Evolutionary conservation across 768 basidiomycete genomes (phyloP).

Genomic region (Lenzites betulinus): DNA sequence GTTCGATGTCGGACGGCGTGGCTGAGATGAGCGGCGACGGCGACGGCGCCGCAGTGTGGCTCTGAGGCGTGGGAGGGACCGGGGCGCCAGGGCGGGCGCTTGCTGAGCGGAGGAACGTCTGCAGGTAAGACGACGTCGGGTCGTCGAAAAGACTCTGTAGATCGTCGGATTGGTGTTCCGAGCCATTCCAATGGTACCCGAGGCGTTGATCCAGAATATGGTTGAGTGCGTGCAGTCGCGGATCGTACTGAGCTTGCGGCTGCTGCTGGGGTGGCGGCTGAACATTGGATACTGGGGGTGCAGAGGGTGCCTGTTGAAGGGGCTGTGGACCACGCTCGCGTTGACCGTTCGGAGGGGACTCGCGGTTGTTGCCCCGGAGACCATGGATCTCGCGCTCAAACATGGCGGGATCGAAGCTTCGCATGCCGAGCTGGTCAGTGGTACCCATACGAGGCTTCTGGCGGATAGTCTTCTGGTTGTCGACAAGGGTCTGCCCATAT

Average conservation of each 20-base stretch:
- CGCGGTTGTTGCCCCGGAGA: constrained; percentile 15
- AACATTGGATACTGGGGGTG: neutral
- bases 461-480: constrained; percentile 41
- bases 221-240: constrained; percentile 12
- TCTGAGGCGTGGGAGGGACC: constrained; percentile 78
- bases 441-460: constrained; percentile 57
- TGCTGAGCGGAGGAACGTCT: constrained; percentile 56
- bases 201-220: constrained; percentile 19
- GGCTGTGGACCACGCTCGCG: constrained; percentile 23
- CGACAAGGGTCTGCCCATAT: constrained; percentile 28
- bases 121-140: constrained; percentile 58
- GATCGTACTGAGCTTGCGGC: constrained; percentile 18
- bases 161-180: constrained; percentile 51
- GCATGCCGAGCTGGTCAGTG: constrained; percentile 63
- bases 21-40: constrained; percentile 66
- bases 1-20: constrained; percentile 43
- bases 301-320: constrained; percentile 3
- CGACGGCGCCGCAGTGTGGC: constrained; percentile 71
- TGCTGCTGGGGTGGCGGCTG: constrained; percentile 9
- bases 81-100: constrained; percentile 66
- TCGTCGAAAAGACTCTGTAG: constrained; percentile 61
- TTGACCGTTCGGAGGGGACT: constrained; percentile 23
- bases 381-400: constrained; percentile 42
- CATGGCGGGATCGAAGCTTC: constrained; percentile 57
- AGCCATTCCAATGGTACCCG: constrained; percentile 29